Percentiles rank a stretch among this genome's conserved stretches.
phyloP scores from a whole-genome alignment of 257 asterid genomes.

The Oldenlandia corymbosa region DNA sequence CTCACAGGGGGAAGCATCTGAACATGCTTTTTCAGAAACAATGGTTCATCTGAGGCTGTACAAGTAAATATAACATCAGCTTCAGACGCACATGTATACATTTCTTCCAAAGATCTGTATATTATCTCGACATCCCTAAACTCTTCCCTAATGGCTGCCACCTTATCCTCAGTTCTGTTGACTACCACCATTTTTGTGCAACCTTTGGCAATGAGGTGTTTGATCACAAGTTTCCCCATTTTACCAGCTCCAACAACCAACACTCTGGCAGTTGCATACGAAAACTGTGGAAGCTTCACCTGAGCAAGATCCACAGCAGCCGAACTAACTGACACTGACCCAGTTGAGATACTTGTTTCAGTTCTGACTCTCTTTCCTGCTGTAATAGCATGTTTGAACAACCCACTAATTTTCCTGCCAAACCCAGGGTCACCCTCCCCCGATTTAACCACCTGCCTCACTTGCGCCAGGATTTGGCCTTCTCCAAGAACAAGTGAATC shows the following conservation, averaged over 20 bases:
- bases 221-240: conserved; percentile 92
- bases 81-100: conserved; percentile 59
- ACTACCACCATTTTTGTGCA: conserved; percentile 64
- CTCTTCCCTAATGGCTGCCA: conserved; percentile 51
- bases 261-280: conserved; percentile 45
- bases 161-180: conserved; percentile 75
- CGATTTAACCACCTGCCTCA: conserved; percentile 72
- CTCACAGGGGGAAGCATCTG: conserved; percentile 43
- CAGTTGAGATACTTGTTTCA: conserved; percentile 73
- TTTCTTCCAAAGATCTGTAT: conserved; percentile 50
- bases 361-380: conserved; percentile 92
- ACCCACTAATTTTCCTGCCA: conserved; percentile 67
- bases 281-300: conserved; percentile 61
- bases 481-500: conserved; percentile 93
- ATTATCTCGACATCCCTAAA: conserved; percentile 58
- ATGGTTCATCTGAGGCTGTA: conserved; percentile 58
- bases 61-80: conserved; percentile 86
- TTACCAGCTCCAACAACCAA: conserved; percentile 92
- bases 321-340: conserved; percentile 91
- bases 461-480: conserved; percentile 95
- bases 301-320: conserved; percentile 95
- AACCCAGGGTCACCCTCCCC: conserved; percentile 84
- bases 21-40: conserved; percentile 67
- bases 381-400: conserved; percentile 75
- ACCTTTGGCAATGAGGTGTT: conserved; percentile 82